Evolutionary conservation across 2,329 filamentous ascomycete species (phyloP), one percentile per base, ranked within the genome.

Genomic region (Pseudogymnoascus sp.): DNA sequence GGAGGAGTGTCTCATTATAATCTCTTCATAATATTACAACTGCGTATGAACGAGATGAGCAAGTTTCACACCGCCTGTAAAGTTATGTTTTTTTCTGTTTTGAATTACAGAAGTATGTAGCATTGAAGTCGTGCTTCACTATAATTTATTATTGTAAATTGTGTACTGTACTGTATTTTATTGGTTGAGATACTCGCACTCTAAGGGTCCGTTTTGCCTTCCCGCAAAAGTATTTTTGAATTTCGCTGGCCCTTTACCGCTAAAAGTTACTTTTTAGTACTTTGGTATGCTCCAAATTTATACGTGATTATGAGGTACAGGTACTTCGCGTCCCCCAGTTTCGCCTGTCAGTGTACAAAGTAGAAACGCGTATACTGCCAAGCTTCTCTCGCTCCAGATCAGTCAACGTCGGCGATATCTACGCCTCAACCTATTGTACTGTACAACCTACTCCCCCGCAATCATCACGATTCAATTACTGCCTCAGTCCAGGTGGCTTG

Each of bases 1-100:
- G 27, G 45, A 55, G 45, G 31, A 55, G 45, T 55, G 45, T 55
- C 45, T 55, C 45, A 55, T 55, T 27, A 55, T 55, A 55, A 55
- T 55, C 45, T 55, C 45, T 18, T 55, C 45, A 55, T 55, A 55
- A 55, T 55, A 55, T 55, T 33, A 55, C n/a, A 31, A 27, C 27
- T 13, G 27, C 31, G 27, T 55, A 55, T 31, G 21, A 55, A 55
- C 18, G 45, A 55, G 45, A 55, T 55, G 45, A 55, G 45, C 27
- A 27, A 55, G 45, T 55, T 52, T 55, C 45, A 55, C 45, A 55
- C 45, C 45, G 15, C 45, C 27, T 31, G 31, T 55, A 33, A 10
- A 48, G 21, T 21, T 21, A 52, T 12, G 8, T 52, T 27, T 52
- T 25, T 52, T 52, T 52, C 15, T 52, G 45, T 52, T 52, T 52